These are phyloP conservation scores for Hericium alpestre DNA, from an alignment of 768 basidiomycete species.

Conservation along the genomic window DNA sequence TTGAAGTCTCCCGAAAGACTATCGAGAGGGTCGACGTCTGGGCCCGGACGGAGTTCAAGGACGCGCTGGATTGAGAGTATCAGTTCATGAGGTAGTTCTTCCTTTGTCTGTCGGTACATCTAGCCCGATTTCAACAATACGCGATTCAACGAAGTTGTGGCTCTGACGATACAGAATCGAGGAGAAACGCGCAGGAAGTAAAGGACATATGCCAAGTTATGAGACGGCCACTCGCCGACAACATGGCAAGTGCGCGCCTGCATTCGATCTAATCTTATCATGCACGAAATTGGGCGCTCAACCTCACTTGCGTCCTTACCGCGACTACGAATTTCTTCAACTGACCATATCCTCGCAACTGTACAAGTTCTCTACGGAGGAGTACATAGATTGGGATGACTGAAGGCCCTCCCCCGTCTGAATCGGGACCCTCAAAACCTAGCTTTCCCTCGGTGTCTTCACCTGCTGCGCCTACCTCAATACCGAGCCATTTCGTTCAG, in stretches of 20 bases:
- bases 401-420: slow-evolving; percentile 8
- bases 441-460: too few species aligned
- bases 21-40: slow-evolving; percentile 45
- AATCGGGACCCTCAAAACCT: slow-evolving; percentile 5
- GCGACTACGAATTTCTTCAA: too few species aligned
- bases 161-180: too few species aligned
- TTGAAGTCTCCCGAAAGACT: slow-evolving; percentile 47
- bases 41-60: slow-evolving; percentile 39
- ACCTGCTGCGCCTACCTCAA: neutral
- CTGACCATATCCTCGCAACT: too few species aligned
- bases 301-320: too few species aligned
- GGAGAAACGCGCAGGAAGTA: too few species aligned
- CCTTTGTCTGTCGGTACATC: slow-evolving; percentile 18
- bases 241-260: too few species aligned
- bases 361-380: neutral
- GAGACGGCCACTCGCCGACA: neutral
- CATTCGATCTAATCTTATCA: neutral
- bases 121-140: neutral
- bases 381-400: slow-evolving; percentile 4
- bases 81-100: slow-evolving; percentile 56
- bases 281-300: too few species aligned
- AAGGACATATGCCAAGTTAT: neutral
- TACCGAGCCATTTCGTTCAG: too few species aligned
- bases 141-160: neutral
- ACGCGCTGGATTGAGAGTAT: slow-evolving; percentile 62